phyloP scores from a whole-genome alignment of 768 basidiomycete species.

The Lentinula aciculospora region DNA sequence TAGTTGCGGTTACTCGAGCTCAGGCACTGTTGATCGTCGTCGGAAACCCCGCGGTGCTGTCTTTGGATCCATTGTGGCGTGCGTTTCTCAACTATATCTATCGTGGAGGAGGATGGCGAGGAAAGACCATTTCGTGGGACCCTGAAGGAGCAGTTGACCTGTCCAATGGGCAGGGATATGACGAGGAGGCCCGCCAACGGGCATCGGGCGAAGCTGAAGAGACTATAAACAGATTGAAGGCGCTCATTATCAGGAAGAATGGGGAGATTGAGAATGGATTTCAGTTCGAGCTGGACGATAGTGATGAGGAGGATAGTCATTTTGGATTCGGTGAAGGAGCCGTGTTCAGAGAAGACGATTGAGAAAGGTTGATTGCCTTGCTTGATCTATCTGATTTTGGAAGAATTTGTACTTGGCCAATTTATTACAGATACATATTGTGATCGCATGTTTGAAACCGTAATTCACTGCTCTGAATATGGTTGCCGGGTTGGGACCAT shows the following conservation, averaged over 20 bases:
- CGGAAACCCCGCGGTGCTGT: conserved; percentile 53
- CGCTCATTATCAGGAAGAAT: conserved; percentile 13
- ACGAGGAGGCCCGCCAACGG: conserved; percentile 8
- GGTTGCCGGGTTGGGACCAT: too few species aligned
- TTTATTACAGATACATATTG: too few species aligned
- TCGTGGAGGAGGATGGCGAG: conserved; percentile 48
- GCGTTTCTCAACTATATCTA: conserved; percentile 56
- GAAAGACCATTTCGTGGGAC: conserved; percentile 46
- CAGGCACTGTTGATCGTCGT: conserved; percentile 54
- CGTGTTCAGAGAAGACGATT: conserved; percentile 15
- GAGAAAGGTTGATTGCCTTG: neutral
- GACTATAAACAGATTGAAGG: conserved; percentile 14
- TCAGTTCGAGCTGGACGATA: conserved; percentile 15
- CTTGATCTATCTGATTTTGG: too few species aligned
- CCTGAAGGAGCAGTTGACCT: conserved; percentile 25
- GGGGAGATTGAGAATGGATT: conserved; percentile 12
- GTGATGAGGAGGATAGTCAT: conserved; percentile 7
- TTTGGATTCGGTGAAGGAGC: conserved; percentile 10
- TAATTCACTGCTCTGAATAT: too few species aligned
- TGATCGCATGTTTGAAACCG: too few species aligned
- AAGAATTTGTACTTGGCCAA: too few species aligned
- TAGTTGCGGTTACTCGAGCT: conserved; percentile 57
- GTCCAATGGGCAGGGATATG: conserved; percentile 7
- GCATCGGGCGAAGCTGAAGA: conserved; percentile 17
- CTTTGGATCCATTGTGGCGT: conserved; percentile 60